phyloP scores from a whole-genome alignment of 495 filamentous ascomycete genomes.

The Astrothelium macrocarpum region DNA sequence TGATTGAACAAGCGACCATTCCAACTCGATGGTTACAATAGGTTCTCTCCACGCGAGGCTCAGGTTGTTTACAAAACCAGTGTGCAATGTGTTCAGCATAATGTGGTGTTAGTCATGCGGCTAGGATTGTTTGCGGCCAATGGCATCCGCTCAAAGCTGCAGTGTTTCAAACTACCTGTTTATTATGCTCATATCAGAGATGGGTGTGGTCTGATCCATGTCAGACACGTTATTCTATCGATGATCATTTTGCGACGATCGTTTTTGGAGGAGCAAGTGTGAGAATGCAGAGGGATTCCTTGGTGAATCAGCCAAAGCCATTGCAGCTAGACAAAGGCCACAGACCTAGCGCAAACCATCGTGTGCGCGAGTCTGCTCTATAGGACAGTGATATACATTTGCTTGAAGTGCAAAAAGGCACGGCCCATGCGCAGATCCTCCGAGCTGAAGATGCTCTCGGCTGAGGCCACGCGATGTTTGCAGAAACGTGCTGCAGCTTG shows the following conservation, averaged over 20 bases:
- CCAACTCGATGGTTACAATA: background rate
- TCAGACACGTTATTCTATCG: background rate
- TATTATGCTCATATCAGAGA: background rate
- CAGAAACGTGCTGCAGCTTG: background rate
- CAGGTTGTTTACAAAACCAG: background rate
- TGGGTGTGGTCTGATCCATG: background rate
- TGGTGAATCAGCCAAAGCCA: background rate
- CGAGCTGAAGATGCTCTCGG: conserved; percentile 1
- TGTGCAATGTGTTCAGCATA: background rate
- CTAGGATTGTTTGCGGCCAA: background rate
- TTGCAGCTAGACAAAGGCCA: background rate
- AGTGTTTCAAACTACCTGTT: background rate
- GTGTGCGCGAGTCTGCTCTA: background rate
- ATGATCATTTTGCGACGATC: too few species aligned
- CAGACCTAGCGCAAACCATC: background rate
- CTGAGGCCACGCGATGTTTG: conserved; percentile 7
- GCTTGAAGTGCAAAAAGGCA: background rate
- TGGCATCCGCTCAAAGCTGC: background rate
- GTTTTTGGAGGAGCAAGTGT: background rate
- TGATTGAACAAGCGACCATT: background rate
- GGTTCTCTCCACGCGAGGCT: background rate
- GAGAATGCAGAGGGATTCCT: background rate
- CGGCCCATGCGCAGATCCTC: background rate
- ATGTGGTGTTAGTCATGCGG: background rate
- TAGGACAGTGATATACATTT: background rate